These are phyloP conservation scores for Lachnellula cervina DNA, from an alignment of 2,329 filamentous ascomycete species.

Conservation along the genomic window DNA sequence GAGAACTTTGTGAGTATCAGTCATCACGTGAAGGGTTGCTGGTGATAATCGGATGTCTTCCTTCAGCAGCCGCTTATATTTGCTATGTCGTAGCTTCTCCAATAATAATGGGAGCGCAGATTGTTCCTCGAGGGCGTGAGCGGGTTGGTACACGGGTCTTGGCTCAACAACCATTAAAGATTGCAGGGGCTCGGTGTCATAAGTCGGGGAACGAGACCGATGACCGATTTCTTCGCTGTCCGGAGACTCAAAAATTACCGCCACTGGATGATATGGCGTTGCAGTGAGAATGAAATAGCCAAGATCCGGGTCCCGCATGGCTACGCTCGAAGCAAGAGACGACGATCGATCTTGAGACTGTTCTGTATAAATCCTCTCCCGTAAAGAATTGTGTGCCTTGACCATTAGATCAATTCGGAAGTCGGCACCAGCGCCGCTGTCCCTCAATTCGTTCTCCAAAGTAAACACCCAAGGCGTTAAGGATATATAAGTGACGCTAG, in stretches of 20 bases:
- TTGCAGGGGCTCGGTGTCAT: constrained; percentile 40
- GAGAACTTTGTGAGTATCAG: constrained; percentile 66
- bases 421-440: constrained; percentile 53
- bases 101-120: constrained; percentile 54
- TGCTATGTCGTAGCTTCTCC: constrained; percentile 52
- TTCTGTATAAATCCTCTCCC: constrained; percentile 55
- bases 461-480: constrained; percentile 60
- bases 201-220: constrained; percentile 40
- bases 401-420: constrained; percentile 57
- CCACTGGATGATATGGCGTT: constrained; percentile 53
- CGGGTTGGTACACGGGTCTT: constrained; percentile 62
- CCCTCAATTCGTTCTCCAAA: constrained; percentile 55
- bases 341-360: constrained; percentile 39
- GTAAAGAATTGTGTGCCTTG: constrained; percentile 50
- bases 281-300: constrained; percentile 60
- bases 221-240: constrained; percentile 46
- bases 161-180: constrained; percentile 54
- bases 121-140: constrained; percentile 53
- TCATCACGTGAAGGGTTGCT: constrained; percentile 65
- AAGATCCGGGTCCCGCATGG: constrained; percentile 56
- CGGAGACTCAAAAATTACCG: constrained; percentile 55
- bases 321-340: constrained; percentile 49
- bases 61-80: constrained; percentile 56
- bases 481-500: constrained; percentile 56
- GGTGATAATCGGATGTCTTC: constrained; percentile 67